Evolutionary conservation across 2,329 filamentous ascomycete genomes (phyloP).

Genomic region (Aspergillus flavus): DNA sequence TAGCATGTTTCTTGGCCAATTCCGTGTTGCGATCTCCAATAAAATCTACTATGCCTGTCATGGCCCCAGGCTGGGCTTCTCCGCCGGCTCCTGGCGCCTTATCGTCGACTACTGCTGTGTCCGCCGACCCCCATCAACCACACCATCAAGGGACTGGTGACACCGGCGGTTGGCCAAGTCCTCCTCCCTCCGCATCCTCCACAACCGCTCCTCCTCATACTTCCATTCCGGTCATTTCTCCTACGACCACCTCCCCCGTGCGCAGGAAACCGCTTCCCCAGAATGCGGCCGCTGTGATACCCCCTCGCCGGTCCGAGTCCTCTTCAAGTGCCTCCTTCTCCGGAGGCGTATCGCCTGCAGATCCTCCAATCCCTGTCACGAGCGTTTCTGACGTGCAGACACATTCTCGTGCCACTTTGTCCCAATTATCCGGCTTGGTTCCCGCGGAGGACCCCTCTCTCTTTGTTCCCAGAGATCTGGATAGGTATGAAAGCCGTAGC

Average conservation of each 20-base stretch:
- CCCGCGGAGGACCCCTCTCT: conserved; percentile 31
- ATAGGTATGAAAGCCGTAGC: conserved; percentile 38
- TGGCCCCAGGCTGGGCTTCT: conserved; percentile 25
- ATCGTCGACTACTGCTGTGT: conserved; percentile 9
- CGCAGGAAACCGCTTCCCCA: conserved; percentile 59
- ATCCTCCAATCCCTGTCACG: conserved; percentile 16
- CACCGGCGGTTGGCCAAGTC: conserved; percentile 20
- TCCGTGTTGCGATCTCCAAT: conserved; percentile 9
- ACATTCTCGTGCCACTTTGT: conserved; percentile 20
- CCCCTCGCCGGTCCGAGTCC: conserved; percentile 20
- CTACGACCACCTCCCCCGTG: conserved; percentile 48
- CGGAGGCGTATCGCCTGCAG: conserved; percentile 26
- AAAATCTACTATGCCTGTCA: conserved; percentile 14
- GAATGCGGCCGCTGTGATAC: conserved; percentile 49
- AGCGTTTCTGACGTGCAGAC: conserved; percentile 8
- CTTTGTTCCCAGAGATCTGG: conserved; percentile 40
- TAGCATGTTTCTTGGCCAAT: not conserved
- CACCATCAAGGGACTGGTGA: conserved; percentile 16
- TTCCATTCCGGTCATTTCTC: conserved; percentile 29
- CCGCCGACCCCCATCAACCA: conserved; percentile 20
- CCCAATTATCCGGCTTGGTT: conserved; percentile 28
- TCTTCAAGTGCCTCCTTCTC: conserved; percentile 26
- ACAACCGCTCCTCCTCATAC: conserved; percentile 17
- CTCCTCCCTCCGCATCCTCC: conserved; percentile 21
- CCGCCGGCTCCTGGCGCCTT: conserved; percentile 23